A percentile compares a stretch with the other conserved stretches of the same genome.
phyloP scores from a whole-genome alignment of 495 filamentous ascomycete species.

The Xylaria bambusicola region DNA sequence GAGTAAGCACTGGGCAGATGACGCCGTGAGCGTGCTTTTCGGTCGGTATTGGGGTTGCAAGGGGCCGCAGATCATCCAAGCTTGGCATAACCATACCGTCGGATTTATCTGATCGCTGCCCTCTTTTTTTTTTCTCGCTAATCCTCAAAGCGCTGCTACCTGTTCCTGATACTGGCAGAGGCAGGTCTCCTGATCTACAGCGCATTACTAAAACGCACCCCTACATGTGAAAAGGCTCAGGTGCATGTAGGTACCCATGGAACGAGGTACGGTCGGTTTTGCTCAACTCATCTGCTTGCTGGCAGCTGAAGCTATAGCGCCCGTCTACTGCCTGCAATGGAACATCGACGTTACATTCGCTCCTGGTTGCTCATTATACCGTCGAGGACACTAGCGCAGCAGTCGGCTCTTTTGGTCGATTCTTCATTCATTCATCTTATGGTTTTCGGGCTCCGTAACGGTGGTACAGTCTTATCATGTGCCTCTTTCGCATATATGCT shows the following conservation, averaged over 20 bases:
- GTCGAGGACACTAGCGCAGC: background rate
- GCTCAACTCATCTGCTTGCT: background rate
- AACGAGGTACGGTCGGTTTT: too few relatives aligned
- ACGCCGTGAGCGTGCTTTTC: background rate
- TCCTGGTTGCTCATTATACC: conserved; percentile 10
- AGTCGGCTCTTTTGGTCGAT: conserved; percentile 9
- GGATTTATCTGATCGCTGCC: conserved; percentile 20
- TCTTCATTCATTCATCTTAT: background rate
- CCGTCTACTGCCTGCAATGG: conserved; percentile 16
- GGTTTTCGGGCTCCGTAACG: conserved; percentile 15
- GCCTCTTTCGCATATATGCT: conserved; percentile 5
- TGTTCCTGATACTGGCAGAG: conserved; percentile 3
- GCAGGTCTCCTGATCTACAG: conserved; percentile 14
- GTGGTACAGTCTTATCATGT: conserved; percentile 15
- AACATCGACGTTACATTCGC: conserved; percentile 19
- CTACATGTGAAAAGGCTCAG: background rate
- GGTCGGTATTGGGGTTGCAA: conserved; percentile 1
- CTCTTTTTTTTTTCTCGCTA: too few relatives aligned
- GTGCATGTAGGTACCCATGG: background rate
- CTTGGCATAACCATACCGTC: conserved; percentile 24
- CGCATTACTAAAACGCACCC: conserved; percentile 4
- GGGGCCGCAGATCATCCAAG: conserved; percentile 9
- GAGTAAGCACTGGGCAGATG: too few relatives aligned
- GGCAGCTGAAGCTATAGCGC: conserved; percentile 16
- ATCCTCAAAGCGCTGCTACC: background rate